phyloP scores from a whole-genome alignment of 148 eudicot genomes.

The Chenopodium suecicum region DNA sequence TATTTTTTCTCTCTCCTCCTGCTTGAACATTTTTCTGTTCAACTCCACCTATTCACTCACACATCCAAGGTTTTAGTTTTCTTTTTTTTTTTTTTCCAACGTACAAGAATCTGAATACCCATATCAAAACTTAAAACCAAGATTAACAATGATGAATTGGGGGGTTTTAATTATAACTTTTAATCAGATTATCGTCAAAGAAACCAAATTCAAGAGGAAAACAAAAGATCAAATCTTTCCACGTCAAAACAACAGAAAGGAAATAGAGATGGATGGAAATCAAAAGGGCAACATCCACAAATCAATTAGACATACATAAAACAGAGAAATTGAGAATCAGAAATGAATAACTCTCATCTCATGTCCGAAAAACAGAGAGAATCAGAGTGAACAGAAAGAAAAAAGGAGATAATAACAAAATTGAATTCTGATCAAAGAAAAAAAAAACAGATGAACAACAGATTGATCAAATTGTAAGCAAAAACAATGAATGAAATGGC shows the following conservation, averaged over 20 bases:
- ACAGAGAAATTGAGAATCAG: too few species aligned
- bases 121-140: neutral
- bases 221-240: neutral
- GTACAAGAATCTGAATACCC: neutral
- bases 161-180: neutral
- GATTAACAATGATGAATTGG: neutral
- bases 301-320: neutral
- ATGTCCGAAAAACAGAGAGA: too few species aligned
- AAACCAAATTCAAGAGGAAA: neutral
- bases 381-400: too few species aligned
- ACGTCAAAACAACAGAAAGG: neutral
- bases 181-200: neutral
- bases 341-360: too few species aligned
- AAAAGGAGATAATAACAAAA: too few species aligned
- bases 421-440: too few species aligned
- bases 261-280: too few species aligned
- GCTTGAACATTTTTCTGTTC: conserved; percentile 31
- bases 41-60: conserved; percentile 22
- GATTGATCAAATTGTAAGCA: too few species aligned
- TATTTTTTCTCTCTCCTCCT: conserved; percentile 40
- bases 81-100: neutral
- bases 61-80: neutral
- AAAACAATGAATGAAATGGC: neutral
- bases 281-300: too few species aligned
- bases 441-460: too few species aligned